Base-by-base conservation (phyloP, 441 rosid genomes). In the Eugenia klotzschiana region DNA sequence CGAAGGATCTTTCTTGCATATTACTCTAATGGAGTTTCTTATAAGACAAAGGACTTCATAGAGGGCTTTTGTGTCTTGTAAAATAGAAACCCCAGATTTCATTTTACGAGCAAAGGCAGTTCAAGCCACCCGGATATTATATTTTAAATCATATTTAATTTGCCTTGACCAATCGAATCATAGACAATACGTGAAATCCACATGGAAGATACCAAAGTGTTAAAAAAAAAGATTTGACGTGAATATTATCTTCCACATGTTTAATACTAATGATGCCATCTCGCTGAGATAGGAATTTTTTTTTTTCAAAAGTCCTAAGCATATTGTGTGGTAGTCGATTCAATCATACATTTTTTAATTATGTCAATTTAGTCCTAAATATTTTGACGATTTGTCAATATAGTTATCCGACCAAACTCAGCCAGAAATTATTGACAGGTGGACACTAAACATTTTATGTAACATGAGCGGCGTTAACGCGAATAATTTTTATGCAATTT, bases 381-480 rank as follows among this genome's bases (percentile, higher is more conserved):
- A 25, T 56, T 25, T 56, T 56, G 1, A 12, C 0, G 3, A 56
- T 57, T 25, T 56, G 4, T 12, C 18, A 13, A 56, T 13, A 0
- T 25, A 5, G 4, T 0, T 4, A 3, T 25, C 33, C 0, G 0
- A 56, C 3, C 64, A 56, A 25, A 25, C 5, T 25, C 25, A 6
- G 4, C 2, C 0, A 0, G 0, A 57, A 57, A 57, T 13, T 25
- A 15, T 25, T 57, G 2, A 57, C 1, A 40, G 18, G 10, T 57
- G 4, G 2, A 57, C 0, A 2, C 33, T 1, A 3, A 58, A 0
- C 0, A 6, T 58, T 58, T 58, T 26, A 26, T 26, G 1, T 26
- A 3, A 4, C 7, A 3, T 58, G 2, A 0, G 0, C 1, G 2
- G 0, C 0, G 0, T 15, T 58, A 2, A 58, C 15, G 0, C 3